Percentiles rank a stretch among this genome's conserved stretches.
phyloP scores from a whole-genome alignment of 2,329 filamentous ascomycete genomes.

The Hirsutella rhossiliensis region DNA sequence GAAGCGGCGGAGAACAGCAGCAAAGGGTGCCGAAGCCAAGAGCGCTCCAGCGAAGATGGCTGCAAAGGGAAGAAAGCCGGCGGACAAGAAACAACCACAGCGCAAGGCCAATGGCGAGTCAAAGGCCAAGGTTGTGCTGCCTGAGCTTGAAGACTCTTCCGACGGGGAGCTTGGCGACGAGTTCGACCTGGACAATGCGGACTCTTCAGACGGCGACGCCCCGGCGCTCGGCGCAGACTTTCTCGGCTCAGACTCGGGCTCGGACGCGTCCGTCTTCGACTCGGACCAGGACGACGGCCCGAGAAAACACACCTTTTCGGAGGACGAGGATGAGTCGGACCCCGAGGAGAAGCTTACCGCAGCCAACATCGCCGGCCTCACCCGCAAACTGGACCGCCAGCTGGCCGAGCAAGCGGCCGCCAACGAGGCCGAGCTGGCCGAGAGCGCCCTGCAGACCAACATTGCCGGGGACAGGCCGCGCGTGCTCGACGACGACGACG shows the following conservation, averaged over 20 bases:
- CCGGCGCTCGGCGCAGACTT: slow-evolving; percentile 44
- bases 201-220: slow-evolving; percentile 21
- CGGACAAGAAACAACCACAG: not conserved
- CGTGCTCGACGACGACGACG: slow-evolving; percentile 47
- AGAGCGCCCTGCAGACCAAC: slow-evolving; percentile 83
- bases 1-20: slow-evolving; percentile 8
- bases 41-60: slow-evolving; percentile 6
- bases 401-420: slow-evolving; percentile 68
- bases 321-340: slow-evolving; percentile 83
- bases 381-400: slow-evolving; percentile 70
- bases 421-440: slow-evolving; percentile 74
- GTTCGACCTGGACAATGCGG: slow-evolving; percentile 30
- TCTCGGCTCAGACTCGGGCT: slow-evolving; percentile 39
- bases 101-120: slow-evolving; percentile 20
- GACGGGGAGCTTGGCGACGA: slow-evolving; percentile 29
- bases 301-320: slow-evolving; percentile 70
- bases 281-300: slow-evolving; percentile 49
- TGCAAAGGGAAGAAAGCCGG: slow-evolving; percentile 20
- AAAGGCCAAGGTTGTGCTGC: slow-evolving; percentile 20
- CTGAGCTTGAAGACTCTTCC: slow-evolving; percentile 31
- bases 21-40: slow-evolving; percentile 12
- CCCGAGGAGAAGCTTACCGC: slow-evolving; percentile 84
- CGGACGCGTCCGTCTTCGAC: slow-evolving; percentile 52
- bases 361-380: slow-evolving; percentile 89
- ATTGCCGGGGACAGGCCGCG: slow-evolving; percentile 67